Conservation (phyloP, 805 yeast genomes). For the Metschnikowia dekortorum region DNA sequence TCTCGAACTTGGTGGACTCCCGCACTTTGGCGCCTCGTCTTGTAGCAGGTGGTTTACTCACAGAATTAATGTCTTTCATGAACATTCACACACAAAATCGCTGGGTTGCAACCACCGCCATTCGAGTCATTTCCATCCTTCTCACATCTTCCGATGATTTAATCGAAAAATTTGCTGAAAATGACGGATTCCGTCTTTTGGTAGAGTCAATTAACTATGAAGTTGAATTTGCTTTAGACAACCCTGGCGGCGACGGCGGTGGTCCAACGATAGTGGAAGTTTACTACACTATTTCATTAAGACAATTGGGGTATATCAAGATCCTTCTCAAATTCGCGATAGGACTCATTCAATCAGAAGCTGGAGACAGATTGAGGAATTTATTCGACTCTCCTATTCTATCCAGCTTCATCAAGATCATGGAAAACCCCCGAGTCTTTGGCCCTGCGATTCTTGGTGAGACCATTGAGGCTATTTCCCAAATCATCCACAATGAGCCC, state of each 20-base stretch:
- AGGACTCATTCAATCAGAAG: constrained; percentile 62
- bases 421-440: constrained; percentile 54
- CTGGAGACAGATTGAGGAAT: constrained; percentile 81
- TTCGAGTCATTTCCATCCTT: constrained; percentile 50
- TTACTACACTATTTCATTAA: constrained; percentile 49
- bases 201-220: constrained; percentile 61
- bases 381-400: constrained; percentile 82
- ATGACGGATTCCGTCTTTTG: constrained; percentile 60
- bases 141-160: constrained; percentile 44
- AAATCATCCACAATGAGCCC: constrained; percentile 84
- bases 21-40: constrained; percentile 53
- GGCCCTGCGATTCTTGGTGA: constrained; percentile 63
- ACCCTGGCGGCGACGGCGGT: constrained; percentile 56
- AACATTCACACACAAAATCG: constrained; percentile 47
- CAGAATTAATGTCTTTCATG: constrained; percentile 59
- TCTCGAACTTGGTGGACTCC: constrained; percentile 58
- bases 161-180: constrained; percentile 58
- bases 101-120: constrained; percentile 59
- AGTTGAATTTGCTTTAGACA: constrained; percentile 55
- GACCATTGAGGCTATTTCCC: constrained; percentile 59
- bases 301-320: constrained; percentile 48
- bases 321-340: constrained; percentile 60
- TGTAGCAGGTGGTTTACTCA: constrained; percentile 71
- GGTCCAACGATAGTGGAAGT: constrained; percentile 50
- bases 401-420: constrained; percentile 51